These are phyloP conservation scores for Penicillium hesseltinei DNA, from an alignment of 2,329 filamentous ascomycete species.

Conservation along the genomic window DNA sequence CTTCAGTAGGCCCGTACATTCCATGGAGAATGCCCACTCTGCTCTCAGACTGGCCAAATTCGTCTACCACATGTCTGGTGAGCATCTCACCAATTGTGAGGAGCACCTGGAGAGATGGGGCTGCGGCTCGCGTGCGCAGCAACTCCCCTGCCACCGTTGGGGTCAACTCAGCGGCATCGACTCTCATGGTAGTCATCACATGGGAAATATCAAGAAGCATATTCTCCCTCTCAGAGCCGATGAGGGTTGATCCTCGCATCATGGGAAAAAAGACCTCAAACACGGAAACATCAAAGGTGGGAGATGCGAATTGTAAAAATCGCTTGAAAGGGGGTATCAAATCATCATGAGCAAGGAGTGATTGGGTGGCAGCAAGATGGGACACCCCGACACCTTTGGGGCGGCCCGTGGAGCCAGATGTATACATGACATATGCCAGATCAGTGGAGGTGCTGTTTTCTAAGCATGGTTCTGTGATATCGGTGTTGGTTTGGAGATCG, in stretches of 20 bases:
- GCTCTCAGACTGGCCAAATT: constrained; percentile 65
- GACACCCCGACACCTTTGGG: constrained; percentile 86
- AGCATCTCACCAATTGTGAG: constrained; percentile 94
- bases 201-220: constrained; percentile 74
- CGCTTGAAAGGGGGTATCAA: constrained; percentile 73
- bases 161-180: constrained; percentile 86
- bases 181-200: constrained; percentile 61
- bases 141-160: constrained; percentile 82
- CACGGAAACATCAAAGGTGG: constrained; percentile 90
- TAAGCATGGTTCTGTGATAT: constrained; percentile 3
- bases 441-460: constrained; percentile 28
- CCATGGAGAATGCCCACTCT: constrained; percentile 71
- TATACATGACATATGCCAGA: constrained; percentile 89
- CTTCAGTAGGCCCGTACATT: constrained; percentile 94
- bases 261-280: constrained; percentile 94
- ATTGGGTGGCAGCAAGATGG: constrained; percentile 76
- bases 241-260: constrained; percentile 69
- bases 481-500: constrained; percentile 11
- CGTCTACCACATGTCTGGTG: constrained; percentile 69
- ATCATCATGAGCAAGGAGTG: constrained; percentile 73
- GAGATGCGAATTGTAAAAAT: constrained; percentile 88
- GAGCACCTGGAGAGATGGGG: constrained; percentile 67
- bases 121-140: constrained; percentile 64
- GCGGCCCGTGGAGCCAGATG: constrained; percentile 82
- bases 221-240: constrained; percentile 65